Evolutionary conservation across 139 green algal genomes (phyloP), one percentile per base, ranked within the genome.

Genomic region (Coelastrella sp.): DNA sequence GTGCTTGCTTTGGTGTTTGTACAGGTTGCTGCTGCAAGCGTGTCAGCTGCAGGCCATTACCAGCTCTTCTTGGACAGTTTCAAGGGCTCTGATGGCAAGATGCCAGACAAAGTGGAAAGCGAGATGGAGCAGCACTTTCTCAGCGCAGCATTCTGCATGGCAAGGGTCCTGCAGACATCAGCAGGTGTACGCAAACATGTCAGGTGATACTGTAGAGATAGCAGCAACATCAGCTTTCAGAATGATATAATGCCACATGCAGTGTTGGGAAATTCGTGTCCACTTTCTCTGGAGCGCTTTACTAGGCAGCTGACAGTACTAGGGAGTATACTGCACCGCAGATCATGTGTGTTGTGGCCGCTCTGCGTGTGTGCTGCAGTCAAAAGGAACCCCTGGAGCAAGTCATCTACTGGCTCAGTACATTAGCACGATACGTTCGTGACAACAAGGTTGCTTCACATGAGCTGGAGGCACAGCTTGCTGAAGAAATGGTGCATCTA

Each of bases 61-160:
- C 25, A 82, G 15, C 41, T 62, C 38, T 92, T 91, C 79, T 25
- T 93, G 15, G 77, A 83, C 86, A 89, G 81, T 59, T 93, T 89
- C 75, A 53, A 43, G 35, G 57, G 48, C 21, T 51, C 69, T 0
- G 88, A 60, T 38, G 79, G 74, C 0, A 8, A 53, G 30, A 37
- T 86, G 73, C 79, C 82, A 5, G 79, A 60, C 38, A 83, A 78
- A 2, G 45, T 91, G 3, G 87, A 90, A 48, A 34, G 3, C 2
- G 79, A 91, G 66, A 87, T 88, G 50, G 90, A 92, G 88, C 66
- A 71, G 62, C 86, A 89, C 67, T 91, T 89, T 72, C 45, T 93
- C 30, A 88, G 82, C 21, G 86, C 85, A n/a, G 87, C 66, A 0
- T 92, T 93, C 85, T 88, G 81, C 57, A 76, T 91, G 40, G 91